A percentile compares a stretch with the other conserved stretches of the same genome.
These are phyloP conservation scores for Phytophthora litchii DNA, from an alignment of 352 stramenopile species.

Conservation along the genomic window DNA sequence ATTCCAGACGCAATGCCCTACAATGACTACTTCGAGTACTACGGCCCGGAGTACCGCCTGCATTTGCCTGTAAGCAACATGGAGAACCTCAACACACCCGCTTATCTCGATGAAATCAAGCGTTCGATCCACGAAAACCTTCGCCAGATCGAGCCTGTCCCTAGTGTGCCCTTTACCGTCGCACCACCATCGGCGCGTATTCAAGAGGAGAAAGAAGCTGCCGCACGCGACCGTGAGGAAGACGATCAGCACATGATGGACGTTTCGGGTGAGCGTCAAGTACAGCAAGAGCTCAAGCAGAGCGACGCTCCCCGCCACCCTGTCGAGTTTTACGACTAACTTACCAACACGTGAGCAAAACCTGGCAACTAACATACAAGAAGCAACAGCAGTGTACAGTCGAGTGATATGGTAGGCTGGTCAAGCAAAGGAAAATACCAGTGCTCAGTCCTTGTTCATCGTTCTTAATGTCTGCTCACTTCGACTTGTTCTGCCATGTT, in stretches of 20 bases:
- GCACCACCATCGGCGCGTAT: slow-evolving; percentile 58
- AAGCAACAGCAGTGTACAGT: slow-evolving; percentile 18
- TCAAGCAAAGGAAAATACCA: slow-evolving; percentile 21
- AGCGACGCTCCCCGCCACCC: slow-evolving; percentile 61
- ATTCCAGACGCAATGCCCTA: slow-evolving; percentile 97
- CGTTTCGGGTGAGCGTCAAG: slow-evolving; percentile 65
- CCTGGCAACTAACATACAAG: slow-evolving; percentile 4
- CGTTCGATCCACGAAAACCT: slow-evolving; percentile 95
- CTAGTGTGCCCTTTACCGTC: slow-evolving; percentile 95
- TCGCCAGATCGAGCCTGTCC: slow-evolving; percentile 94
- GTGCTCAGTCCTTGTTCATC: slow-evolving; percentile 21
- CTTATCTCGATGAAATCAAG: slow-evolving; percentile 92
- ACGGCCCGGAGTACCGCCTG: slow-evolving; percentile 97
- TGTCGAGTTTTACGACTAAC: slow-evolving; percentile 85
- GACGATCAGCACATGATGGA: slow-evolving; percentile 73
- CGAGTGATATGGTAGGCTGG: slow-evolving; percentile 8
- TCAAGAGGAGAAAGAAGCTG: slow-evolving; percentile 54
- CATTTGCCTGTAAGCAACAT: slow-evolving; percentile 97
- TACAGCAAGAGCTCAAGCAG: slow-evolving; percentile 56
- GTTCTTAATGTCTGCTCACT: neutral
- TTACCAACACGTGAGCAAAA: slow-evolving; percentile 10
- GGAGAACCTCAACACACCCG: slow-evolving; percentile 96
- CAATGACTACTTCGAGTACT: slow-evolving; percentile 99
- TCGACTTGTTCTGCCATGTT: neutral
- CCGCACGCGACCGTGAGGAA: slow-evolving; percentile 59